These are phyloP conservation scores for Cyclostephanos tholiformis DNA, from an alignment of 108 stramenopile genomes.

Conservation along the genomic window DNA sequence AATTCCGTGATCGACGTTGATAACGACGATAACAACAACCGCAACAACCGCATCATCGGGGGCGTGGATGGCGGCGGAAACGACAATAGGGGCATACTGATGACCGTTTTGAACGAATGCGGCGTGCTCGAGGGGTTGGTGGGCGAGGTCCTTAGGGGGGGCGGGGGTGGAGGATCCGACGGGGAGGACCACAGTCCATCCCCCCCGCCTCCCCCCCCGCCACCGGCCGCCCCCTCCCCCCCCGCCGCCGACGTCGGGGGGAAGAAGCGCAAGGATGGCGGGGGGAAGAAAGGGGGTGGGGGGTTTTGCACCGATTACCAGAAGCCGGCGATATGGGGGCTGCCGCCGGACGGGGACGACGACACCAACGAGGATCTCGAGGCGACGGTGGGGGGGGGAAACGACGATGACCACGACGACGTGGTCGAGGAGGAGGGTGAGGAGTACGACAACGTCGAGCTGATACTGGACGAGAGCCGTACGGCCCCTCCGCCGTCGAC, in stretches of 20 bases:
- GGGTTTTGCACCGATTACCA: background rate
- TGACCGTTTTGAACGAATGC: conserved; percentile 11
- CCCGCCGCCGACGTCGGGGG: background rate
- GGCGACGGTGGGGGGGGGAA: background rate
- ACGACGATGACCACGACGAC: background rate
- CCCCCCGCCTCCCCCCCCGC: background rate
- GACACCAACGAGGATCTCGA: background rate
- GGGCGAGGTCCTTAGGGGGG: background rate
- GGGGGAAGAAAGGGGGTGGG: background rate
- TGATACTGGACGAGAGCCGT: conserved; percentile 29
- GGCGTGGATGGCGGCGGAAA: background rate
- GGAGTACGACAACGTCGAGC: conserved; percentile 40
- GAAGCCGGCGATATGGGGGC: conserved; percentile 26
- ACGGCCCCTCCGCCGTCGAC: background rate
- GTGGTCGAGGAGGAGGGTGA: conserved; percentile 15
- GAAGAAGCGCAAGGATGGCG: background rate
- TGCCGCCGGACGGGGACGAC: conserved; percentile 23
- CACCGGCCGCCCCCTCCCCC: background rate
- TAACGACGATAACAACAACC: background rate
- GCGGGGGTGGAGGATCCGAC: too few species aligned
- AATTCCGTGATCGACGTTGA: background rate
- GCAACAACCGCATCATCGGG: background rate
- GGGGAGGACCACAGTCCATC: background rate
- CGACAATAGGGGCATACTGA: background rate
- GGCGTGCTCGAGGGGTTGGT: conserved; percentile 3